Conservation (phyloP, 2,329 filamentous ascomycete genomes). For the Mycosphaerelloides madeirae region DNA sequence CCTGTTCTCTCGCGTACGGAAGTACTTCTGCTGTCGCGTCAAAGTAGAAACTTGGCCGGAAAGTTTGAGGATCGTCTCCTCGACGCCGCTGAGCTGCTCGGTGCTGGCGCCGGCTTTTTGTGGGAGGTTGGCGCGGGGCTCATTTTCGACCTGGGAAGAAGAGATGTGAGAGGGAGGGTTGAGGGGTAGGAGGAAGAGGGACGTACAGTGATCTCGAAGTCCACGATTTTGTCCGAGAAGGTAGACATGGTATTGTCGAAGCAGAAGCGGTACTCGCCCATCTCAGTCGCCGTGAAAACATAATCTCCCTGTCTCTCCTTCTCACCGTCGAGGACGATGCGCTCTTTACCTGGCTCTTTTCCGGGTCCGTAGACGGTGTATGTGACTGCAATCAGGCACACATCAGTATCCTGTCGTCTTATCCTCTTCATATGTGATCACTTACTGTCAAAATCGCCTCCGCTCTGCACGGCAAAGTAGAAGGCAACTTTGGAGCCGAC, state of each 20-base stretch:
- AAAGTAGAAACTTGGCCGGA: conserved; percentile 91
- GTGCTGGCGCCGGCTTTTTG: conserved; percentile 82
- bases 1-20: conserved; percentile 95
- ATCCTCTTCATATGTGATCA: neutral
- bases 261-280: conserved; percentile 93
- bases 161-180: neutral
- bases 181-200: neutral
- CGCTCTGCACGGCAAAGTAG: conserved; percentile 99
- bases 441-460: conserved; percentile 78
- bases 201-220: conserved; percentile 91
- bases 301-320: conserved; percentile 97
- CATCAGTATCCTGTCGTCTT: conserved; percentile 9
- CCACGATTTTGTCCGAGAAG: conserved; percentile 93
- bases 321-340: conserved; percentile 74
- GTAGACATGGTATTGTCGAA: conserved; percentile 99
- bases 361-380: conserved; percentile 80
- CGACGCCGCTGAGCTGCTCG: conserved; percentile 82
- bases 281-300: conserved; percentile 85
- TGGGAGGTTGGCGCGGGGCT: conserved; percentile 72
- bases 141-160: conserved; percentile 75
- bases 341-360: conserved; percentile 47
- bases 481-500: conserved; percentile 88
- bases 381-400: conserved; percentile 56
- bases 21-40: conserved; percentile 97
- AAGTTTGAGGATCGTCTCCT: conserved; percentile 93